Conservation (phyloP, 1,139 yeast genomes). For the Blastobotrys aristatus region DNA sequence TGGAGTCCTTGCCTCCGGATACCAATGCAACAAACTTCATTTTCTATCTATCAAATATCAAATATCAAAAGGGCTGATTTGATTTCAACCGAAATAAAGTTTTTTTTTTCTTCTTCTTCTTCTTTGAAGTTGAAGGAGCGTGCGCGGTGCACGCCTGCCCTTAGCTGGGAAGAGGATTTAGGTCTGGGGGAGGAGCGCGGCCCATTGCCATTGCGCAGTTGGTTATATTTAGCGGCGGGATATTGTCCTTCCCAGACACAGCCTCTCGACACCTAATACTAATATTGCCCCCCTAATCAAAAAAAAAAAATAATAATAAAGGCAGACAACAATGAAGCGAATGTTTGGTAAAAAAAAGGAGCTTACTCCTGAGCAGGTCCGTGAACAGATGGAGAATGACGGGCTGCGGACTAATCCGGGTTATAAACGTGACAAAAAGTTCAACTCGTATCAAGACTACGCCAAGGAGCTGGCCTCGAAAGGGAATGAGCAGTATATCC, state of each 20-base stretch:
- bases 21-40: slow-evolving; percentile 92
- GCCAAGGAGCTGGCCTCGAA: slow-evolving; percentile 27
- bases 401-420: slow-evolving; percentile 27
- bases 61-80: neutral
- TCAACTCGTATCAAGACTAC: slow-evolving; percentile 32
- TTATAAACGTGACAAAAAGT: slow-evolving; percentile 32
- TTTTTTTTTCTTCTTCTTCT: neutral
- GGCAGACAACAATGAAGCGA: slow-evolving; percentile 28
- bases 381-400: slow-evolving; percentile 27
- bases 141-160: too few relatives aligned
- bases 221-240: too few relatives aligned
- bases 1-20: slow-evolving; percentile 96
- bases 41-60: too few relatives aligned
- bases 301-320: neutral
- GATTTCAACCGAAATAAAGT: neutral
- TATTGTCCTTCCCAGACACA: too few relatives aligned
- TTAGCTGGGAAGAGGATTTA: too few relatives aligned
- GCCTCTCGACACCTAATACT: slow-evolving; percentile 5
- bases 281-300: neutral
- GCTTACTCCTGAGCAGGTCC: slow-evolving; percentile 33
- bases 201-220: too few relatives aligned
- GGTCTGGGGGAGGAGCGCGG: too few relatives aligned
- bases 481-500: slow-evolving; percentile 11
- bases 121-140: neutral
- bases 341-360: slow-evolving; percentile 35